These are phyloP conservation scores for Solanum tarijense DNA, from an alignment of 257 asterid species.

Conservation along the genomic window DNA sequence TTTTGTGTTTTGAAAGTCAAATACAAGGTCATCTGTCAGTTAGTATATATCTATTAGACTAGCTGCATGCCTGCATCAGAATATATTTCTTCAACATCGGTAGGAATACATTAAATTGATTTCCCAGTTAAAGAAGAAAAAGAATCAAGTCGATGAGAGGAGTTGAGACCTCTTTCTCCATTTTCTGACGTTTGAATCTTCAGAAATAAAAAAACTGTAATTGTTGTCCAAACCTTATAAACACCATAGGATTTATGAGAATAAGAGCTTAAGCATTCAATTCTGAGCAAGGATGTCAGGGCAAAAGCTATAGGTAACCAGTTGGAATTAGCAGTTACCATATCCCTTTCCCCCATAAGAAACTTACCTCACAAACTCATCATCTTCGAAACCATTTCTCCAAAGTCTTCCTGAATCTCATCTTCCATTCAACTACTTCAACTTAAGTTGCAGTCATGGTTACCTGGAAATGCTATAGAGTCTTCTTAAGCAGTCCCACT, in stretches of 20 bases:
- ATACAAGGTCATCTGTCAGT: not conserved
- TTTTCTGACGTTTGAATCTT: not conserved
- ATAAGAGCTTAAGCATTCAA: not conserved
- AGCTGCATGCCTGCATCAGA: not conserved
- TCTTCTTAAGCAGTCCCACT: not conserved
- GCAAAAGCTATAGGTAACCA: too few relatives aligned
- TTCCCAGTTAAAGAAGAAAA: not conserved
- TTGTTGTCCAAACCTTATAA: not conserved
- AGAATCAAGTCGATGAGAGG: not conserved
- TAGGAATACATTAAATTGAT: not conserved
- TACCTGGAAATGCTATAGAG: not conserved
- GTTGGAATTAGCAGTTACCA: not conserved
- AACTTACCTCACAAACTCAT: not conserved
- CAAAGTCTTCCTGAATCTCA: not conserved
- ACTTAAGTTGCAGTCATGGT: not conserved
- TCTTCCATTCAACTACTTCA: not conserved
- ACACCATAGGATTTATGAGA: not conserved
- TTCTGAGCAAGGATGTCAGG: not conserved
- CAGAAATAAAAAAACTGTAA: not conserved
- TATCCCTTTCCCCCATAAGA: not conserved
- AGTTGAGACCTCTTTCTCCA: not conserved
- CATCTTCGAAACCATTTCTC: not conserved
- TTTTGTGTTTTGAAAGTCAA: not conserved
- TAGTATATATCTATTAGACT: too few relatives aligned
- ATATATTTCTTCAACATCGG: not conserved